These are phyloP conservation scores for Ceratobasidium sp. DNA, from an alignment of 1,284 basidiomycete species.

Conservation along the genomic window DNA sequence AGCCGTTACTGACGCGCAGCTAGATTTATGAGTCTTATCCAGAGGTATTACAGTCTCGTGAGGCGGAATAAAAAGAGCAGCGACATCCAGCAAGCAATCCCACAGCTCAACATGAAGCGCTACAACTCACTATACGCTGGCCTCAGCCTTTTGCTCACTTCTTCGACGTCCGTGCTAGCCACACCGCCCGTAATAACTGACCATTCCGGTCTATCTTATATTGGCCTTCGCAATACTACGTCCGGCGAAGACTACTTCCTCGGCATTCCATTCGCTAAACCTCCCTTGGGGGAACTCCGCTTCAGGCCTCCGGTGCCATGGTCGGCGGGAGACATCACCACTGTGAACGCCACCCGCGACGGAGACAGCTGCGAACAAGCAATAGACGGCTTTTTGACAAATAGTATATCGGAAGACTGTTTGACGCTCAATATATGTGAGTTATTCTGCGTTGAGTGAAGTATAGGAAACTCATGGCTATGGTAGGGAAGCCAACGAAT, in stretches of 20 bases:
- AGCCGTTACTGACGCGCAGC: no score
- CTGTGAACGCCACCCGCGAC: constrained; percentile 23
- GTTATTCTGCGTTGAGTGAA: not conserved
- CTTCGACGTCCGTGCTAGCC: no score
- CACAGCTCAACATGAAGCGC: no score
- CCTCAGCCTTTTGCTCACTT: no score
- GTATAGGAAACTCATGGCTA: not conserved
- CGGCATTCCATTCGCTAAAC: constrained; percentile 46
- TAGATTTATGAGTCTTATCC: no score
- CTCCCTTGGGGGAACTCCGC: constrained; percentile 41
- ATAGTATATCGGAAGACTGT: constrained; percentile 44
- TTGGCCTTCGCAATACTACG: constrained; percentile 24
- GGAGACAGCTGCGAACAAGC: constrained; percentile 20
- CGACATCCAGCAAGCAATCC: no score
- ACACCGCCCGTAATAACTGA: not conserved
- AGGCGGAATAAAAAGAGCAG: no score
- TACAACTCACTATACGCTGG: no score
- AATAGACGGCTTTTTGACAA: not conserved
- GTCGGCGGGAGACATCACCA: not conserved
- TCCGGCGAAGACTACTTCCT: constrained; percentile 47
- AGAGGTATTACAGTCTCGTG: no score
- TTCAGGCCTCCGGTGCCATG: constrained; percentile 30
- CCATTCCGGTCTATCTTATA: constrained; percentile 13
- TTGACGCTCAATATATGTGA: constrained; percentile 43
- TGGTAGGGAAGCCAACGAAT: constrained; percentile 39